Base-by-base conservation (phyloP, 2,329 filamentous ascomycete species). In the Chaetothyriales sp. region DNA sequence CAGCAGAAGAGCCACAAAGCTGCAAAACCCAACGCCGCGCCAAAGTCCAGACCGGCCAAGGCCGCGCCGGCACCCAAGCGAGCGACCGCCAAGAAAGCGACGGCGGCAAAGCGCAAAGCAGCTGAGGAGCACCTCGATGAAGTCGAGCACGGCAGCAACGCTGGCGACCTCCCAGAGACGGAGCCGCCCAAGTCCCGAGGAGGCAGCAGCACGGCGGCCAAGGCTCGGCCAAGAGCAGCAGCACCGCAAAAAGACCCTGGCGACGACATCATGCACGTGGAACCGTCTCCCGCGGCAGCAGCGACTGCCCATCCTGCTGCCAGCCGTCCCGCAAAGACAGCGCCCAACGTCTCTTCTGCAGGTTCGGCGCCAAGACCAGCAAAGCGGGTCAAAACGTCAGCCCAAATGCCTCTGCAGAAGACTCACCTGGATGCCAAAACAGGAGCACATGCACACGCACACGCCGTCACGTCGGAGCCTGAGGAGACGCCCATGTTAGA, bases 31-130 rank as follows among this genome's bases (percentile, higher is more conserved):
- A 40, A 40, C 10, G 33, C 10, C 33, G 33, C 33, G 33, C 33
- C 52, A 64, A 69, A 19, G 56, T 65, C 50, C 67, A 70, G 61
- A 67, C 63, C 58, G 48, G 58, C 44, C 58, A 69, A 64, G 66
- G 65, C 48, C 62, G 66, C 57, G 64, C 62, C 64, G 9, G 58
- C 63, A 5, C 50, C 58, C 19, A 80, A 76, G 57, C 78, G 76
- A 55, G 64, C 67, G 13, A 69, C 72, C 50, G 71, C 65, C 22
- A 58, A 59, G 20, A 64, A 63, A 47, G 56, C 64, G 4, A 47
- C 52, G 6, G 60, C 58, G 2, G 54, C 61, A 1, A 63, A 66
- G 49, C 61, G 60, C 37, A 67, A 65, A 53, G 63, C 61, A 25
- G 62, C 60, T 61, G 52, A 65, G 50, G 71, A 76, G 43, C 73